These are phyloP conservation scores for Ganoderma resinaceum DNA, from an alignment of 1,284 basidiomycete species.

Conservation along the genomic window DNA sequence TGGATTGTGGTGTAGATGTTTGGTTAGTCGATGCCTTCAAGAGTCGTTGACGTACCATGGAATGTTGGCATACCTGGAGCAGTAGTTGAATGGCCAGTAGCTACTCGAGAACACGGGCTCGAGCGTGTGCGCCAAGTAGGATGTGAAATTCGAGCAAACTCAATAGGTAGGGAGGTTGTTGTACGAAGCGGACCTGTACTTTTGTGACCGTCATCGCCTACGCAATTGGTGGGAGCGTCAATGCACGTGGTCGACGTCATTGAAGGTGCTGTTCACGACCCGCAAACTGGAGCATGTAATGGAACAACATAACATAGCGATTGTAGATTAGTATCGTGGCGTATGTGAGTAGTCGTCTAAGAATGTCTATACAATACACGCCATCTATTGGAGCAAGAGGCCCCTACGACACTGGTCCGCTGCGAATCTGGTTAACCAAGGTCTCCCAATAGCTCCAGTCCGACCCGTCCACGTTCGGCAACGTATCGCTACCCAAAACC, in stretches of 20 bases:
- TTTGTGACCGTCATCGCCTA: background rate
- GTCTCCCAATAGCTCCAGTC: slow-evolving; percentile 87
- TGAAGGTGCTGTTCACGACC: background rate
- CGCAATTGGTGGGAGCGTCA: background rate
- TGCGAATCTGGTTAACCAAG: slow-evolving; percentile 77
- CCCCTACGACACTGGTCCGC: slow-evolving; percentile 46
- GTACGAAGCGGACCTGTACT: background rate
- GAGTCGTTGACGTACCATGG: background rate
- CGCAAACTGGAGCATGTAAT: background rate
- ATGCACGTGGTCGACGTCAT: slow-evolving; percentile 15
- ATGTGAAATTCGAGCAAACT: background rate
- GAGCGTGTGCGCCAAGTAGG: background rate
- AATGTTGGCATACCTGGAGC: background rate
- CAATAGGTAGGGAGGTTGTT: background rate
- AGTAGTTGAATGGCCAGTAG: background rate
- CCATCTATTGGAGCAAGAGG: background rate
- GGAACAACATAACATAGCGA: background rate
- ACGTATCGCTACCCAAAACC: slow-evolving; percentile 29
- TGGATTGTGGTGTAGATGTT: background rate
- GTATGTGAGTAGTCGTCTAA: background rate
- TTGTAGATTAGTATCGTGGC: background rate
- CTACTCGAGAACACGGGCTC: background rate
- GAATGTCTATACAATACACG: slow-evolving; percentile 1
- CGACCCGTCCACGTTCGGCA: slow-evolving; percentile 63
- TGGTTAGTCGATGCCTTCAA: background rate